phyloP scores from a whole-genome alignment of 495 filamentous ascomycete genomes.

The Penicillium steckii region DNA sequence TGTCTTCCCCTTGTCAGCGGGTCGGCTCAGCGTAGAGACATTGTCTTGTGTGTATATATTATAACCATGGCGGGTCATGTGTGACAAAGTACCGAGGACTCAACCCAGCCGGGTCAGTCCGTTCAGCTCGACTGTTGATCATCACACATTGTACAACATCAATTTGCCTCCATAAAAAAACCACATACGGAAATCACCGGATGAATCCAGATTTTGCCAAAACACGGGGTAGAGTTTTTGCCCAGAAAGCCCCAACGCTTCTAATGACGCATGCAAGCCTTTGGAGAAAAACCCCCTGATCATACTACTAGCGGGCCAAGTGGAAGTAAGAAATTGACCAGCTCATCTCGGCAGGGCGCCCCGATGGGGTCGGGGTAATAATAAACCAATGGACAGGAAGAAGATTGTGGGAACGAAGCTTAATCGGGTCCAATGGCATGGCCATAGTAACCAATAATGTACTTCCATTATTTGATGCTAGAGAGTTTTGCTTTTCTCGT shows the following conservation, averaged over 20 bases:
- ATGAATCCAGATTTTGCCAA: background rate
- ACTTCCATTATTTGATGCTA: conserved; percentile 12
- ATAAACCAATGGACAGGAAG: background rate
- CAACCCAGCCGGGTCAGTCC: background rate
- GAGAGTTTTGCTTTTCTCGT: conserved; percentile 4
- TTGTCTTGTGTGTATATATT: too few species aligned
- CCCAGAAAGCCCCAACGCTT: background rate
- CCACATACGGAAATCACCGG: background rate
- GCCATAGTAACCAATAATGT: conserved; percentile 6
- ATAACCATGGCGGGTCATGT: background rate
- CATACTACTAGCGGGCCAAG: background rate
- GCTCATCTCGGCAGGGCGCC: background rate
- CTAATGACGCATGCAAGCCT: background rate
- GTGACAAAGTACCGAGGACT: too few species aligned
- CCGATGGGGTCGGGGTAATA: background rate
- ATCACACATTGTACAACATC: background rate
- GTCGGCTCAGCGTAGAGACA: background rate
- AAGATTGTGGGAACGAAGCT: conserved; percentile 12
- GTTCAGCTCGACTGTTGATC: background rate
- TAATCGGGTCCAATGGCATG: conserved; percentile 11
- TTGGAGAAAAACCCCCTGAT: background rate
- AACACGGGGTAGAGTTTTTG: background rate
- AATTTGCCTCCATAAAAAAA: background rate
- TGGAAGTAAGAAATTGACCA: background rate
- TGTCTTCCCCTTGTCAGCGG: background rate